A percentile compares a stretch with the other conserved stretches of the same genome.
phyloP scores from a whole-genome alignment of 768 basidiomycete species.

The Boletus edulis region DNA sequence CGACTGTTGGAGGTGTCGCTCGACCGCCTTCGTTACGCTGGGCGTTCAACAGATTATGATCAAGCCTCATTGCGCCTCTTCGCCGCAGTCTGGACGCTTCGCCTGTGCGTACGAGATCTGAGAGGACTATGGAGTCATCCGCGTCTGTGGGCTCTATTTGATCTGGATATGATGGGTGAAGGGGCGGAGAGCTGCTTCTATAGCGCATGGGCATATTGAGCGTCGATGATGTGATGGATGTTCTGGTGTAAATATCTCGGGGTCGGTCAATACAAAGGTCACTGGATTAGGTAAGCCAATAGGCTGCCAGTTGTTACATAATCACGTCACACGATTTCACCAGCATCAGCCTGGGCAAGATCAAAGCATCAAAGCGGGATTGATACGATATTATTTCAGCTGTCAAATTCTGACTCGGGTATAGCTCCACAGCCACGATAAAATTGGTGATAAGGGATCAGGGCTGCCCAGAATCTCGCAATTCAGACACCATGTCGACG shows the following conservation, averaged over 20 bases:
- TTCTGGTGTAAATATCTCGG: slow-evolving; percentile 8
- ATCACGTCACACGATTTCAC: too few species aligned
- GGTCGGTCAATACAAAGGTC: neutral
- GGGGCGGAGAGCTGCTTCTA: slow-evolving; percentile 16
- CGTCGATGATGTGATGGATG: slow-evolving; percentile 23
- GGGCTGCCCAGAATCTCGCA: too few species aligned
- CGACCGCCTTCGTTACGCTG: slow-evolving; percentile 29
- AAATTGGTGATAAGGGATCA: too few species aligned
- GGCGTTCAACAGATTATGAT: slow-evolving; percentile 35
- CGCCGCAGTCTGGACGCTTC: slow-evolving; percentile 73
- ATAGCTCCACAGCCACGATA: too few species aligned
- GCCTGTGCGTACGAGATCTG: slow-evolving; percentile 70
- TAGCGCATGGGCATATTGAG: slow-evolving; percentile 32
- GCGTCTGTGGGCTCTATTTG: slow-evolving; percentile 41
- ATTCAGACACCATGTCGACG: neutral
- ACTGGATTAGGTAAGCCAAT: slow-evolving; percentile 8
- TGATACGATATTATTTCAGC: too few species aligned
- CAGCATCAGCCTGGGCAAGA: too few species aligned
- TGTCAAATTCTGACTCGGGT: too few species aligned
- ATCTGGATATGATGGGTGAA: slow-evolving; percentile 14
- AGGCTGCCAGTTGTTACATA: neutral
- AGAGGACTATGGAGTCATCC: slow-evolving; percentile 69
- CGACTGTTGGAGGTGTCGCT: slow-evolving; percentile 25
- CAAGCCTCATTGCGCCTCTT: slow-evolving; percentile 68
- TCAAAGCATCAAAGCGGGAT: too few species aligned